Conservation (phyloP, 23 red algal genomes). For the Pyropia yezoensis region DNA sequence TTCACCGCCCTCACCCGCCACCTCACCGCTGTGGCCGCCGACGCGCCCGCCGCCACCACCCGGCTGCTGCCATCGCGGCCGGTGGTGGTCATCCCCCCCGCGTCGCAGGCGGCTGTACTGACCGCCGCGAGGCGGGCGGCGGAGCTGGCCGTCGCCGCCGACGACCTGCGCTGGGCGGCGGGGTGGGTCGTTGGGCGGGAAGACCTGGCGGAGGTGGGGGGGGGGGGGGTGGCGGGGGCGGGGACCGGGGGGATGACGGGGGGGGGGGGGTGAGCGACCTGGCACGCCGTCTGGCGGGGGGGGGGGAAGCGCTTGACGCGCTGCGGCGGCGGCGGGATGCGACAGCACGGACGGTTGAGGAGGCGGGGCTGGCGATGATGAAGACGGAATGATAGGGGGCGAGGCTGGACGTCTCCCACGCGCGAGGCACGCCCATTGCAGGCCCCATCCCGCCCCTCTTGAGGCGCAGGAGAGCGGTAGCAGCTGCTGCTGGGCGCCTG, state of each 20-base stretch:
- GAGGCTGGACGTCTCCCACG: background rate
- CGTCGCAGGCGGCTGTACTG: no score
- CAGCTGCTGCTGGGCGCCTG: background rate
- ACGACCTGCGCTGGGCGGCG: constrained; percentile 3
- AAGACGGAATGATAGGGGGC: constrained; percentile 1
- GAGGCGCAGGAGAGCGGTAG: background rate
- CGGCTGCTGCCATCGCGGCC: no score
- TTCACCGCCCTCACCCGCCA: no score
- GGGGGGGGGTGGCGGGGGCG: constrained; percentile 5
- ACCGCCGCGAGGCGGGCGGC: no score
- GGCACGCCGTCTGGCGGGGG: background rate
- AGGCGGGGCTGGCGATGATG: constrained; percentile 7
- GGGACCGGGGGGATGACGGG: no score
- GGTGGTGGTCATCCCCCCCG: no score
- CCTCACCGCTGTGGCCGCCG: no score
- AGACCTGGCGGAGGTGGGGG: constrained; percentile 3
- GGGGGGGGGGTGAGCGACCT: background rate
- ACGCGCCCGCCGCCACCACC: no score
- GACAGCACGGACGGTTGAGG: background rate
- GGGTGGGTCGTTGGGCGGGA: constrained; percentile 5
- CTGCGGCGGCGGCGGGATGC: background rate
- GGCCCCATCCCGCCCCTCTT: background rate
- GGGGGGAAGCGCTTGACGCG: background rate
- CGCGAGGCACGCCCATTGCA: background rate
- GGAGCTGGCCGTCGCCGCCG: no score